Base-by-base conservation (phyloP, 2,329 filamentous ascomycete genomes). In the Ophiostoma sp. region DNA sequence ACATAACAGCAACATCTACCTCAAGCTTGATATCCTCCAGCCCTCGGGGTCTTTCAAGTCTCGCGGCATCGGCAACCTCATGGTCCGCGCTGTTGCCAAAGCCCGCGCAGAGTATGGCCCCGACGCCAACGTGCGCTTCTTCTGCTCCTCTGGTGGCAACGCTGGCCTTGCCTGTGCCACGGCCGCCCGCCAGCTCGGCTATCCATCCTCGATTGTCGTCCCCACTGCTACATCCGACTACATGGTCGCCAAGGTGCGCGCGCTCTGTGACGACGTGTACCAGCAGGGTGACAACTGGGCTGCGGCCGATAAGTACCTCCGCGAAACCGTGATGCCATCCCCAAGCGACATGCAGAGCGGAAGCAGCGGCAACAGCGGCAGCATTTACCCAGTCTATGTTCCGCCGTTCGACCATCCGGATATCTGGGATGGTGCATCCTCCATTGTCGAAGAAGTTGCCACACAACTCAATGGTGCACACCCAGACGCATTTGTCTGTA, bases 11-110 rank as follows among this genome's bases (percentile, higher is more conserved):
- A 87, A 89, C 79, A 85, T 95, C 79, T 91, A 89, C 77, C 86
- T 95, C 75, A 95, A 95, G 77, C 85, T 94, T 69, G 91, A 95
- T 74, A 90, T 89, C 75, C 82, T 91, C 69, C 92, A 96, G 76
- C 92, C 91, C 7, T 89, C 89, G 7, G 90, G 90, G 71, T 93
- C 90, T 16, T 96, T 95, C 86, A 94, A 95, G 78, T 93, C 90
- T 60, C 84, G 86, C 73, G 90, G 89, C 68, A 87, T 93, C 72
- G 90, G 90, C 73, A 85, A 91, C 78, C 85, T 89, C 74, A 86
- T 92, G 76, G 82, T 87, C 66, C 80, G 81, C 71, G 80, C 77
- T 76, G 72, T 77, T 44, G 73, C 75, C 68, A 65, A 40, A 2
- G 68, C 65, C 41, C 36, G 55, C 73, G 75, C 62, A 76, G 73